These are phyloP conservation scores for Ganoderma sp. DNA, from an alignment of 1,284 basidiomycete species.

Conservation along the genomic window DNA sequence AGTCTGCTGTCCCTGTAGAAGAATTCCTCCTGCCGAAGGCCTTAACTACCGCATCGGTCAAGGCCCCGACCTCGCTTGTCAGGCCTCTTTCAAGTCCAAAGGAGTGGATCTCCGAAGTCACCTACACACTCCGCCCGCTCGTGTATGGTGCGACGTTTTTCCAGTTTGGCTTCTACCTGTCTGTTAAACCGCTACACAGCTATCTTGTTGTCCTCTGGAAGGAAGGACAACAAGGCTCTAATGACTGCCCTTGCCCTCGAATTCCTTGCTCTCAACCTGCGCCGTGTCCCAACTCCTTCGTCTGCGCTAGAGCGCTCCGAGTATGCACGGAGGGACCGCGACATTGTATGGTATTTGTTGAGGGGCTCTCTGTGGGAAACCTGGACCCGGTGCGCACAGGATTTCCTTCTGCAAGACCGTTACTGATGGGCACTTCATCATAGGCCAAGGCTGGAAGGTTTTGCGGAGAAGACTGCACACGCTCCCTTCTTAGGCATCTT, in stretches of 20 bases:
- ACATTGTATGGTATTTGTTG: slow-evolving; percentile 86
- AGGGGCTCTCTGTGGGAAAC: slow-evolving; percentile 89
- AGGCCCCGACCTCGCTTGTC: slow-evolving; percentile 67
- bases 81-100: slow-evolving; percentile 62
- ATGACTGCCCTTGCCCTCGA: slow-evolving; percentile 64
- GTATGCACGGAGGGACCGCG: slow-evolving; percentile 81
- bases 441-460: slow-evolving; percentile 77
- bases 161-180: slow-evolving; percentile 28
- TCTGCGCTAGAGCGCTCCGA: slow-evolving; percentile 75
- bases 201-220: slow-evolving; percentile 41
- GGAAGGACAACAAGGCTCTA: slow-evolving; percentile 56
- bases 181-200: slow-evolving; percentile 24
- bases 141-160: slow-evolving; percentile 63
- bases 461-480: slow-evolving; percentile 63
- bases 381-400: slow-evolving; percentile 71
- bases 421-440: slow-evolving; percentile 15
- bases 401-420: slow-evolving; percentile 3
- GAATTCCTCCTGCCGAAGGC: slow-evolving; percentile 83
- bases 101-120: slow-evolving; percentile 73
- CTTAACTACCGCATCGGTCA: slow-evolving; percentile 71
- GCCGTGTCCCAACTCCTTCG: slow-evolving; percentile 65
- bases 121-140: slow-evolving; percentile 73
- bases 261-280: slow-evolving; percentile 68
- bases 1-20: slow-evolving; percentile 64
- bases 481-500: slow-evolving; percentile 79